phyloP scores from a whole-genome alignment of 208 protist genomes.

The Trichomonas tenax region DNA sequence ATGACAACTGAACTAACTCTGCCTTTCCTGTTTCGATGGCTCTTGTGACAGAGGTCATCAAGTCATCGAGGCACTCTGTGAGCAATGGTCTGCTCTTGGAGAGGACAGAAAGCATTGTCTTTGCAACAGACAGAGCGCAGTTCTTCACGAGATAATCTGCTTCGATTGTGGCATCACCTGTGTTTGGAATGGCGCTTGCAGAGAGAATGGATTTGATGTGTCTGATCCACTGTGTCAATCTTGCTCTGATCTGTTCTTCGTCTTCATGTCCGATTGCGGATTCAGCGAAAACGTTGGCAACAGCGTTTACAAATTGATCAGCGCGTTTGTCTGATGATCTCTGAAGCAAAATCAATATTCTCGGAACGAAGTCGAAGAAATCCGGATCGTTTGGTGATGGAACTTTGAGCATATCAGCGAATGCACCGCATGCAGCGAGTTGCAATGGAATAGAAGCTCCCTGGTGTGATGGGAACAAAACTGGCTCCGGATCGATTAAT shows the following conservation, averaged over 20 bases:
- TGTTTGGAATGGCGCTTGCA: not conserved
- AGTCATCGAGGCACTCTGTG: not conserved
- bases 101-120: not conserved
- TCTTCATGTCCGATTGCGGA: not conserved
- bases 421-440: not conserved
- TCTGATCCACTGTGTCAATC: not conserved
- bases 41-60: not conserved
- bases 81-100: not conserved
- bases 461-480: not conserved
- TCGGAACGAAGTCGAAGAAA: not conserved
- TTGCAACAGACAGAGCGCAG: not conserved
- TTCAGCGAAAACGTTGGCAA: not conserved
- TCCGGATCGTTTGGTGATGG: not conserved
- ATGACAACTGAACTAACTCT: not conserved
- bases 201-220: not conserved
- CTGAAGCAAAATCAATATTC: not conserved
- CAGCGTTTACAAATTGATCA: not conserved
- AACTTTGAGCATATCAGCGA: slow-evolving; percentile 13
- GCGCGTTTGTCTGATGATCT: not conserved
- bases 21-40: not conserved
- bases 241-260: not conserved
- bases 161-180: not conserved
- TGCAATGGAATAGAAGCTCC: not conserved
- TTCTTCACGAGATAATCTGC: not conserved
- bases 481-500: not conserved